A percentile compares a stretch with the other conserved stretches of the same genome.
Conservation (phyloP, 192 early-diverging fungal genomes). For the Borealophlyctis nickersoniae region DNA sequence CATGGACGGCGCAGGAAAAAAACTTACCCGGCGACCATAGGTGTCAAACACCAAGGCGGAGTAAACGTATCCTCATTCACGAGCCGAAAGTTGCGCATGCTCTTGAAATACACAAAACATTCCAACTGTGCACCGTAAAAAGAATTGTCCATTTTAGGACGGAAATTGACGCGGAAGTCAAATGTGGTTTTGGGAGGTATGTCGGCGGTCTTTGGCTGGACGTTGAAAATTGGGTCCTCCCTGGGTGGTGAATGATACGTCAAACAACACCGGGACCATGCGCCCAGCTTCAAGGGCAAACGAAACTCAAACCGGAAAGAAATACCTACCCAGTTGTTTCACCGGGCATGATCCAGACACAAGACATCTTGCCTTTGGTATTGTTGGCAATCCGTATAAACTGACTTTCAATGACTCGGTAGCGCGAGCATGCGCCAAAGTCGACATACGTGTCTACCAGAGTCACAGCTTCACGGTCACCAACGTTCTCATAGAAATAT, state of each 20-base stretch:
- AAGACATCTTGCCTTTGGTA: constrained; percentile 55
- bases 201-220: constrained; percentile 39
- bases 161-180: constrained; percentile 50
- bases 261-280: constrained; percentile 1
- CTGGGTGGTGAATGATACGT: constrained; percentile 4
- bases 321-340: constrained; percentile 26
- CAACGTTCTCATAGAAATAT: constrained; percentile 52
- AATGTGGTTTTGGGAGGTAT: constrained; percentile 40
- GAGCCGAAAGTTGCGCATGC: constrained; percentile 57
- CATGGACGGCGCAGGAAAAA: too few relatives aligned
- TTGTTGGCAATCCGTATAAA: constrained; percentile 47
- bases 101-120: constrained; percentile 59
- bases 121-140: constrained; percentile 56
- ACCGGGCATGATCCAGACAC: constrained; percentile 51
- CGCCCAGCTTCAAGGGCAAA: not conserved
- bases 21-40: constrained; percentile 46
- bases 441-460: constrained; percentile 50
- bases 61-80: constrained; percentile 60
- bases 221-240: constrained; percentile 44
- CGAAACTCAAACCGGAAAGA: not conserved
- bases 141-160: constrained; percentile 48
- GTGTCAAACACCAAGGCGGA: constrained; percentile 57
- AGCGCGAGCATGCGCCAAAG: constrained; percentile 54
- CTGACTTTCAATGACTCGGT: constrained; percentile 47
- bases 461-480: constrained; percentile 32